A percentile compares a stretch with the other conserved stretches of the same genome.
These are phyloP conservation scores for Cyberlindnera meyerae DNA, from an alignment of 805 yeast genomes.

Conservation along the genomic window DNA sequence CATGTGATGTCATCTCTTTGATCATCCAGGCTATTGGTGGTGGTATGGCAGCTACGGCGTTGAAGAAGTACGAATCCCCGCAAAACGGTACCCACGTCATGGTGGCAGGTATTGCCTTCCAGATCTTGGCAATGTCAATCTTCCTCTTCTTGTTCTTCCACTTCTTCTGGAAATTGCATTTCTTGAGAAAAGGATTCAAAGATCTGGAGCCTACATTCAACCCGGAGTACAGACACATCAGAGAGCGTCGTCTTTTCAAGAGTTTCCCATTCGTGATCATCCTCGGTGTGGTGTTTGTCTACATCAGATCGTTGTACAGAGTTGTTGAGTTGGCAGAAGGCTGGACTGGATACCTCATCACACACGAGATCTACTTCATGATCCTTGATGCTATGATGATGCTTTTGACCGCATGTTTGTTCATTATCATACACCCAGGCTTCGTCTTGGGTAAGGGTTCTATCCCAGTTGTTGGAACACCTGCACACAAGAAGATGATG, in stretches of 20 bases:
- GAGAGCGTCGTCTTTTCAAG: constrained; percentile 5
- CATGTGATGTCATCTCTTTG: constrained; percentile 60
- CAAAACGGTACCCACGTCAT: constrained; percentile 54
- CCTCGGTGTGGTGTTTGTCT: constrained; percentile 48
- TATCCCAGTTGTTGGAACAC: constrained; percentile 7
- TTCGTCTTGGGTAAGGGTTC: constrained; percentile 34
- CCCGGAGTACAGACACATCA: constrained; percentile 6
- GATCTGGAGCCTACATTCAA: constrained; percentile 5
- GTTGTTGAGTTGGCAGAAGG: constrained; percentile 69
- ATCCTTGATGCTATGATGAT: constrained; percentile 65
- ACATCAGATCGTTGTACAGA: constrained; percentile 67
- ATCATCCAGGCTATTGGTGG: constrained; percentile 74
- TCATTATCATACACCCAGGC: constrained; percentile 63
- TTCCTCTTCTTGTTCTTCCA: constrained; percentile 49
- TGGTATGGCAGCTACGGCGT: constrained; percentile 54
- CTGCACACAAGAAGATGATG: constrained; percentile 8
- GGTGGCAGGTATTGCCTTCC: constrained; percentile 75
- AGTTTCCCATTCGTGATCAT: constrained; percentile 41
- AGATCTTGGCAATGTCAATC: constrained; percentile 60
- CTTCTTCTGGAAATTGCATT: constrained; percentile 37
- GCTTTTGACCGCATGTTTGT: constrained; percentile 39
- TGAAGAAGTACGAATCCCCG: constrained; percentile 28
- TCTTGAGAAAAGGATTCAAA: constrained; percentile 2
- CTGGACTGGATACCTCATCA: constrained; percentile 62
- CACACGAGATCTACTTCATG: constrained; percentile 55